phyloP scores from a whole-genome alignment of 306 rosid genomes.

The Lathyrus aphaca region DNA sequence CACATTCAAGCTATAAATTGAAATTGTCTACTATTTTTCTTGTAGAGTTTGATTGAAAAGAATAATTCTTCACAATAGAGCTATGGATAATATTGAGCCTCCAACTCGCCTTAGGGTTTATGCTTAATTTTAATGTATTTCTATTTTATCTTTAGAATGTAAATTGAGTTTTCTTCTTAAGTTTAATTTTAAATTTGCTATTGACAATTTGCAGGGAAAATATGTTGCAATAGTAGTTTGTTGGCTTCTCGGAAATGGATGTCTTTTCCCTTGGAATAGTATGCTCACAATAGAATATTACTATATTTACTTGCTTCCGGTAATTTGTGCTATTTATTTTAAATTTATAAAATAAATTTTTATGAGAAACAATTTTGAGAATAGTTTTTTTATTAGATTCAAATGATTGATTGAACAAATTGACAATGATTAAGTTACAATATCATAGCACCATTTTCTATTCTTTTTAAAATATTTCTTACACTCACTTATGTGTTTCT shows the following conservation, averaged over 20 bases:
- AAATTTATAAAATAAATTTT: neutral
- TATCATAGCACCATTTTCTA: too few species aligned
- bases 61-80: constrained; percentile 38
- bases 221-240: constrained; percentile 63
- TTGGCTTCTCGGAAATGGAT: constrained; percentile 90
- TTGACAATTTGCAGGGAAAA: constrained; percentile 54
- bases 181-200: neutral
- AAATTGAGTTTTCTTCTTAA: constrained; percentile 3
- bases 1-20: neutral
- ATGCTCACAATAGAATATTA: constrained; percentile 90
- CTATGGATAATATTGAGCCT: constrained; percentile 40
- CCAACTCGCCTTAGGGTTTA: constrained; percentile 63
- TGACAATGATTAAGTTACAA: too few species aligned
- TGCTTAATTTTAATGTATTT: constrained; percentile 2
- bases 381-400: too few species aligned
- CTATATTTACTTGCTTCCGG: constrained; percentile 73
- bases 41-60: constrained; percentile 42
- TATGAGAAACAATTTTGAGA: too few species aligned
- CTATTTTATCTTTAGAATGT: neutral
- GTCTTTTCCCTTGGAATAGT: constrained; percentile 92
- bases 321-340: constrained; percentile 3
- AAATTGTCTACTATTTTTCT: constrained; percentile 10
- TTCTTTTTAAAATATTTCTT: too few species aligned
- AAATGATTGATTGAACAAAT: too few species aligned
- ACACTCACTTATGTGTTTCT: too few species aligned